Evolutionary conservation across 2,329 filamentous ascomycete species (phyloP).

Genomic region (Xylaria sp.): DNA sequence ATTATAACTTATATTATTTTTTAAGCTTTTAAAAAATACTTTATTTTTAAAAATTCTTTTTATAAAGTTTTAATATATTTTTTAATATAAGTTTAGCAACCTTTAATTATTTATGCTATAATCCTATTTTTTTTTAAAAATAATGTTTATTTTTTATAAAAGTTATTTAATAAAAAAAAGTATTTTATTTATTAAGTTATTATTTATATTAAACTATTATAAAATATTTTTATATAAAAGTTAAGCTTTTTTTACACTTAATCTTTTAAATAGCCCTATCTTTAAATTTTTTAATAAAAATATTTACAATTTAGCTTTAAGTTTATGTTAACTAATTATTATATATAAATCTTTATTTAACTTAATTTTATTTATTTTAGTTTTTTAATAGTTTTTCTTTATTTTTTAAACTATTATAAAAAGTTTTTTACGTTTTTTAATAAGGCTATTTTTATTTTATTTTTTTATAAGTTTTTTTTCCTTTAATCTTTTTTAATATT

Average conservation of each 20-base stretch:
- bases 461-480: neutral
- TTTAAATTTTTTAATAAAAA: no score
- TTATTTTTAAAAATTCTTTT: neutral
- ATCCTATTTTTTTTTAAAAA: neutral
- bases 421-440: neutral
- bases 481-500: no score
- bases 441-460: neutral
- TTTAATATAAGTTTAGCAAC: neutral
- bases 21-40: neutral
- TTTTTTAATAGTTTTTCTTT: neutral
- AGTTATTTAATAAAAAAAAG: no score
- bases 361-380: neutral
- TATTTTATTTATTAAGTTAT: no score
- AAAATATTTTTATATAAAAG: no score
- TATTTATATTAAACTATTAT: no score
- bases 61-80: neutral
- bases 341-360: neutral
- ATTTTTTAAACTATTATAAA: no score
- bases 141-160: no score
- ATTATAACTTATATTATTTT: neutral
- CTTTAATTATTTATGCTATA: neutral
- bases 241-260: no score
- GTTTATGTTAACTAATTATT: neutral
- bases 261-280: no score
- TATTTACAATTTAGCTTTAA: no score